A percentile compares a stretch with the other conserved stretches of the same genome.
Evolutionary conservation across 176 grass and related monocot genomes (phyloP).

Genomic region (Elaeis guineensis): DNA sequence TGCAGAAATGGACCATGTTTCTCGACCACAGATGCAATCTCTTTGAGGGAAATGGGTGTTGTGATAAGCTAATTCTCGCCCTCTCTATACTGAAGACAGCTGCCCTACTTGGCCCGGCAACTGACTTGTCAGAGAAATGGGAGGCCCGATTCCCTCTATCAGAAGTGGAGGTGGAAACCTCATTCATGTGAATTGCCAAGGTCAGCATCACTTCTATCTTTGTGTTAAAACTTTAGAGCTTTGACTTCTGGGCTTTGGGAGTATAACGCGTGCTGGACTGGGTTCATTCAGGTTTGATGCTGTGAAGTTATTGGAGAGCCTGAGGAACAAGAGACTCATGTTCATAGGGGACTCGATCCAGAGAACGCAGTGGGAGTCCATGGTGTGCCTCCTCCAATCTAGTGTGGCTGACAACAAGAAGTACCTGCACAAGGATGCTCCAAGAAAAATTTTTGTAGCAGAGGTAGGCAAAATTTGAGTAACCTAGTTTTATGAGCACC

Average conservation of each 20-base stretch:
- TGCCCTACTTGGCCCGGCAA: conserved; percentile 20
- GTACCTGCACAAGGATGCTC: conserved; percentile 63
- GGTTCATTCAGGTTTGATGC: conserved; percentile 48
- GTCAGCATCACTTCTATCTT: background rate
- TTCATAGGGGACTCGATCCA: conserved; percentile 95
- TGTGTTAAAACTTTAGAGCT: too few relatives aligned
- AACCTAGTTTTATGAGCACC: too few relatives aligned
- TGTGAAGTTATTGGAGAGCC: conserved; percentile 62
- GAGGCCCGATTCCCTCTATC: conserved; percentile 15
- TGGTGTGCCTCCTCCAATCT: conserved; percentile 75
- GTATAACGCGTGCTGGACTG: too few relatives aligned
- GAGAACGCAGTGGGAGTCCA: conserved; percentile 92
- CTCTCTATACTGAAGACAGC: conserved; percentile 16
- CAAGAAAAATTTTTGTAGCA: conserved; percentile 63
- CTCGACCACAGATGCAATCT: conserved; percentile 1
- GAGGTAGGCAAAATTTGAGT: conserved; percentile 26
- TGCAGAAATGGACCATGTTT: too few relatives aligned
- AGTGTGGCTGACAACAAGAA: conserved; percentile 55
- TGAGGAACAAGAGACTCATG: conserved; percentile 66
- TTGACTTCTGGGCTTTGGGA: too few relatives aligned
- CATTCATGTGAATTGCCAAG: conserved; percentile 16
- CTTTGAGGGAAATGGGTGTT: conserved; percentile 13
- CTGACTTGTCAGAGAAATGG: conserved; percentile 9
- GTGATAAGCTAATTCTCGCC: conserved; percentile 3
- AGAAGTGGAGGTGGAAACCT: conserved; percentile 21